Conservation (phyloP, 768 basidiomycete genomes). For the Trametes cubensis region DNA sequence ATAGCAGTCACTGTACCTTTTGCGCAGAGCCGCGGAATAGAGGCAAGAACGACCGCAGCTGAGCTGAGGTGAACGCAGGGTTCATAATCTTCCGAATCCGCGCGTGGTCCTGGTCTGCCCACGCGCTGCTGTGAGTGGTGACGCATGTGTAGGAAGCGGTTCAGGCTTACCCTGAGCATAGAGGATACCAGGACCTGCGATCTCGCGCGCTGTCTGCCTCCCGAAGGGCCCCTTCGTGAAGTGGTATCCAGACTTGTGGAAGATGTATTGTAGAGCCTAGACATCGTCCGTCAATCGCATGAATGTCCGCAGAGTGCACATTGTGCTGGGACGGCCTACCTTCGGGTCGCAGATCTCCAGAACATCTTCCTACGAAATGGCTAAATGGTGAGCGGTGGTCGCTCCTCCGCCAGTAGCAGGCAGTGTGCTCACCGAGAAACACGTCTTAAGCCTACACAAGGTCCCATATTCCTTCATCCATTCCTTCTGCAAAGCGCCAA, state of each 20-base stretch:
- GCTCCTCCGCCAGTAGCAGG: neutral
- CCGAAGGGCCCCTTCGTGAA: slow-evolving; percentile 32
- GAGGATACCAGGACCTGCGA: slow-evolving; percentile 24
- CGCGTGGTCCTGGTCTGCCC: slow-evolving; percentile 25
- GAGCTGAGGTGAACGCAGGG: slow-evolving; percentile 29
- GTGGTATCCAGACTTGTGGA: slow-evolving; percentile 33
- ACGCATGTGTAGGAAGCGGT: neutral
- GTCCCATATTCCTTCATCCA: slow-evolving; percentile 27
- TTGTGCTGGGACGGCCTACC: neutral
- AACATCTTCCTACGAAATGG: slow-evolving; percentile 13
- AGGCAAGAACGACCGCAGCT: slow-evolving; percentile 29
- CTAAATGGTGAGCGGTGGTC: no score
- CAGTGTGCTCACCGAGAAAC: slow-evolving; percentile 26
- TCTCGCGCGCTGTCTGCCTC: slow-evolving; percentile 23
- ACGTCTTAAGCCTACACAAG: slow-evolving; percentile 24
- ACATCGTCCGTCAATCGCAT: neutral
- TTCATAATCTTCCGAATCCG: slow-evolving; percentile 31
- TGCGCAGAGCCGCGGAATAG: slow-evolving; percentile 25
- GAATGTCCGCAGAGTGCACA: neutral
- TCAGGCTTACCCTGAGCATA: slow-evolving; percentile 22
- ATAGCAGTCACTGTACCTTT: slow-evolving; percentile 20
- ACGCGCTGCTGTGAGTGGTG: neutral
- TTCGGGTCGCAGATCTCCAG: slow-evolving; percentile 20
- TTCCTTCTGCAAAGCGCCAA: slow-evolving; percentile 26
- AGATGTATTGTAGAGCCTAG: slow-evolving; percentile 34